Conservation (phyloP, 2,329 filamentous ascomycete species). For the Colletotrichum gigasporum region DNA sequence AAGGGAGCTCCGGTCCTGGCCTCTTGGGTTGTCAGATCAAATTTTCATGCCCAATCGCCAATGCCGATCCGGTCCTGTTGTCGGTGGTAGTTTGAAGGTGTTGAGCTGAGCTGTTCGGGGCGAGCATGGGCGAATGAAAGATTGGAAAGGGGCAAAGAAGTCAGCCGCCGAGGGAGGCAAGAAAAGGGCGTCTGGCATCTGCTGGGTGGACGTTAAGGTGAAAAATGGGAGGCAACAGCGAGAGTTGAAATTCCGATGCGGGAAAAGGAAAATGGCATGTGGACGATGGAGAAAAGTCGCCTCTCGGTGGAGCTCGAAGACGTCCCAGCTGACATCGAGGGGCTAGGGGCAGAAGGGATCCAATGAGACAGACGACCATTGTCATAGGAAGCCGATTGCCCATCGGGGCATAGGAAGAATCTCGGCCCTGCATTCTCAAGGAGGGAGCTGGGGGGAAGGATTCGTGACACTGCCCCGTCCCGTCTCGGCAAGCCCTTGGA, state of each 20-base stretch:
- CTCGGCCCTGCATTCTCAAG: background rate
- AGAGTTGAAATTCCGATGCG: background rate
- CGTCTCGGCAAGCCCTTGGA: background rate
- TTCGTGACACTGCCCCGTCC: constrained; percentile 9
- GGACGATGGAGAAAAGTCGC: background rate
- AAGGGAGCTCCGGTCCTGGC: background rate
- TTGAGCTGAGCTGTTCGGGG: background rate
- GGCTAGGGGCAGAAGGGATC: background rate
- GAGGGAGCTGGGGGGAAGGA: background rate
- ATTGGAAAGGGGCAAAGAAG: constrained; percentile 2
- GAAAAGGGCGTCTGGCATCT: background rate
- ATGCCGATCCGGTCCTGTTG: background rate
- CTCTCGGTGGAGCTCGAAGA: background rate
- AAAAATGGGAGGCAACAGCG: background rate
- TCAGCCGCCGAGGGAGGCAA: background rate
- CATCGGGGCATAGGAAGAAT: background rate
- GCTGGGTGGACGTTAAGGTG: too few relatives aligned
- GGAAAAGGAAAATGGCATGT: background rate
- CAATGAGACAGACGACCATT: background rate
- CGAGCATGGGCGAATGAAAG: background rate
- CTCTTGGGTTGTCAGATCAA: background rate
- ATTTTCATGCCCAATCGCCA: background rate
- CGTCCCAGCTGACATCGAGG: background rate
- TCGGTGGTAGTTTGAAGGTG: background rate
- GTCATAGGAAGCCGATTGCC: background rate